Base-by-base conservation (phyloP, 768 basidiomycete genomes). In the Hypholoma fasciculare region DNA sequence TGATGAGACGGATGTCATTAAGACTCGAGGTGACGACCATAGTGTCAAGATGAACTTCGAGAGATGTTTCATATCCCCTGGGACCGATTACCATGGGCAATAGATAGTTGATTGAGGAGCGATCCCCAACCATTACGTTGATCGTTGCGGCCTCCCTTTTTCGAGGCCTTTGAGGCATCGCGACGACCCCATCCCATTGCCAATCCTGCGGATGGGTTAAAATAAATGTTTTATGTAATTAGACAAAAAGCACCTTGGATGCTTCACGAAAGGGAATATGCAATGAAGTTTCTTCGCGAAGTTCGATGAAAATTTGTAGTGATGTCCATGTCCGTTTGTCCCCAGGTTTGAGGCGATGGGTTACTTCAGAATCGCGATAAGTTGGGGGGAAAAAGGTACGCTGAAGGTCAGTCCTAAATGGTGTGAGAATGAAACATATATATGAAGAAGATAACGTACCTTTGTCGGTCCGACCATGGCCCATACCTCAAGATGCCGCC, bases 401-500 rank as follows among this genome's bases (percentile, higher is more conserved):
- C 69, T 97, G 96, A 19, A 98, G 73, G 57, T 91, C 84, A 13
- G 78, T 83, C 47, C 94, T 91, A 44, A 20, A 62, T 37, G 37
- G 36, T 27, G 59, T 30, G 58, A 46, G 60, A 3, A 57, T 49
- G 38, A 20, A 27, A 38, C 30, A 34, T 26, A 20, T 11, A 27
- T 13, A 1, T 23, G 44, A 51, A 34, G 40, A 43, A 14, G 26
- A 20, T 12, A 52, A 19, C 58, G 64, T 67, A 88, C 92, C 95
- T 80, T 72, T 97, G 96, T 23, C 96, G 82, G 73, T 98, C 96
- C 20, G 95, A 90, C 96, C 96, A 98, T 3, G 96, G 96, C 4
- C 96, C 96, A 68, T 98, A 98, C 17, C 85, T 82, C 37, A 97
- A 62, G 37, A 80, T 70, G 0, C 93, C 96, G 16, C 87, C 86